Base-by-base conservation (phyloP, 2,329 filamentous ascomycete genomes). In the Xylariaceae sp. region DNA sequence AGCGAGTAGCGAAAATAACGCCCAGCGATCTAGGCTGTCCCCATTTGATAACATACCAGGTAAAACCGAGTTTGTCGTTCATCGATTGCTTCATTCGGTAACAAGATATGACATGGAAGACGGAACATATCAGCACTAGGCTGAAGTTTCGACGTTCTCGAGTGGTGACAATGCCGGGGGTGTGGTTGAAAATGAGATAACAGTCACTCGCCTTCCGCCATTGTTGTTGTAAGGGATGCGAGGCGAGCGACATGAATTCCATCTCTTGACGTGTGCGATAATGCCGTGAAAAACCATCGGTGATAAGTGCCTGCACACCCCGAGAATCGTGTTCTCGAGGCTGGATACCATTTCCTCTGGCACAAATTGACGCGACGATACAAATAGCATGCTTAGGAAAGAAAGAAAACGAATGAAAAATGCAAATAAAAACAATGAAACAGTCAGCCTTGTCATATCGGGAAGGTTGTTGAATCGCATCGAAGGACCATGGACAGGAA, bases 301-400 rank as follows among this genome's bases (percentile, higher is more conserved):
- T 39, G 48, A 51, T 57, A 47, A 35, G 37, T 59, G 6, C 55
- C 15, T 15, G 11, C 7, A 52, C 13, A 42, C 47, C 53, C 18
- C 56, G 55, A 58, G 62, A 64, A 60, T 34, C 65, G 69, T 69
- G 59, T 71, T 71, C 70, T 71, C 69, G 67, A 62, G 64, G 60
- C 63, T 69, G 63, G 68, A 71, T 69, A 45, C 73, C 70, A 72
- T 71, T 71, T 73, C 70, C 72, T 75, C 72, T 71, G 72, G 64
- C 60, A 23, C 23, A 51, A 62, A 68, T 63, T 70, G 69, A 68
- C 66, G 69, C 68, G 71, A 66, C 68, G 68, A 66, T 63, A 62
- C 64, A 71, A 68, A 58, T 55, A 60, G 69, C 66, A 71, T 59
- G 58, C 52, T 39, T 55, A 61, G 53, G 58, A 71, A 66, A 64